Percentiles rank a stretch among this genome's conserved stretches.
Conservation (phyloP, 2,329 filamentous ascomycete genomes). For the Diplodia sapinea region DNA sequence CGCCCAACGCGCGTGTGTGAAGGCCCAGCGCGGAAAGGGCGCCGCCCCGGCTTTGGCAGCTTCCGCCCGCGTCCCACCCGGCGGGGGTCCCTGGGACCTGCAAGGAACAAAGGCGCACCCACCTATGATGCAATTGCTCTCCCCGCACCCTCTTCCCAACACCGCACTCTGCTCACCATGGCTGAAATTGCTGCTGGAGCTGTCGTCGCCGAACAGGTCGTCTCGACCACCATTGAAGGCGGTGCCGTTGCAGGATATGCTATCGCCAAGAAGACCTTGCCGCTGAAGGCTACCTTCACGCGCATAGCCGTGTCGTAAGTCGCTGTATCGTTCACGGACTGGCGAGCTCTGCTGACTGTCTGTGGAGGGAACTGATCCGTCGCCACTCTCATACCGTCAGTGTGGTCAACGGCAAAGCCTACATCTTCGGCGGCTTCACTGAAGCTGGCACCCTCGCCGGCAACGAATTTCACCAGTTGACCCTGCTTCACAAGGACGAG, state of each 20-base stretch:
- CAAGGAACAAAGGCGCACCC: conserved; percentile 21
- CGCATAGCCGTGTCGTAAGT: conserved; percentile 49
- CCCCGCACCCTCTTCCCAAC: conserved; percentile 13
- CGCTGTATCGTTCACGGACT: conserved; percentile 40
- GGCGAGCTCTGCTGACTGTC: conserved; percentile 31
- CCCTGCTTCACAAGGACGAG: conserved; percentile 39
- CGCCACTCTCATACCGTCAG: conserved; percentile 50
- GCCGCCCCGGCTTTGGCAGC: conserved; percentile 22
- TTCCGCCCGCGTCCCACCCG: neutral
- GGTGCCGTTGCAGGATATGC: conserved; percentile 50
- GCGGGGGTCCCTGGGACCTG: conserved; percentile 9
- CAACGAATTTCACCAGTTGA: conserved; percentile 52
- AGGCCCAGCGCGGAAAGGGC: neutral
- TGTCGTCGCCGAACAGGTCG: conserved; percentile 49
- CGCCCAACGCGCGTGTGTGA: neutral
- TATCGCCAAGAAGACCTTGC: conserved; percentile 51
- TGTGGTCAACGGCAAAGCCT: conserved; percentile 51
- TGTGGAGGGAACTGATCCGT: conserved; percentile 39
- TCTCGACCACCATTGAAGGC: conserved; percentile 48
- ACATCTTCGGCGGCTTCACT: conserved; percentile 53
- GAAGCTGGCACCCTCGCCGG: conserved; percentile 45
- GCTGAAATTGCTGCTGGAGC: conserved; percentile 50
- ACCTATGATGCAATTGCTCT: conserved; percentile 19
- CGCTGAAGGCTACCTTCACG: conserved; percentile 51
- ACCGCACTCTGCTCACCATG: conserved; percentile 37